phyloP scores from a whole-genome alignment of 2,329 filamentous ascomycete genomes.

The Sordariomycetes sp. region DNA sequence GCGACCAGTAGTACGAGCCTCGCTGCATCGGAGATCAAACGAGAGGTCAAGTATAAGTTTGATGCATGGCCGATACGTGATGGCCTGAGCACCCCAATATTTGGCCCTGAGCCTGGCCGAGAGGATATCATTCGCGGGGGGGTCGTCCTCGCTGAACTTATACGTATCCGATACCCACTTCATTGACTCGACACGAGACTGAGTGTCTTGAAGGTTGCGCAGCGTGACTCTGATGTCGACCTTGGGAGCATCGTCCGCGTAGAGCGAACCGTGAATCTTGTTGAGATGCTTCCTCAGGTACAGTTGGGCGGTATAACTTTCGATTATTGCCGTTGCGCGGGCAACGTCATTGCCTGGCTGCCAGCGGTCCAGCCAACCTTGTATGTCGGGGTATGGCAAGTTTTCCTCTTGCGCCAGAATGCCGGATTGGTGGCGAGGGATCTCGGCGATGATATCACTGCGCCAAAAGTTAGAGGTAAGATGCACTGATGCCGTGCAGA shows the following conservation, averaged over 20 bases:
- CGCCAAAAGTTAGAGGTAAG: neutral
- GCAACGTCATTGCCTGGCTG: conserved; percentile 13
- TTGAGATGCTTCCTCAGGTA: conserved; percentile 54
- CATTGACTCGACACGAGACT: conserved; percentile 15
- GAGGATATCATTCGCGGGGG: conserved; percentile 64
- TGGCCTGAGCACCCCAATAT: conserved; percentile 84
- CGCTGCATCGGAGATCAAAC: conserved; percentile 18
- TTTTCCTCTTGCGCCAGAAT: conserved; percentile 48
- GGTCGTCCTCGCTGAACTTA: conserved; percentile 51
- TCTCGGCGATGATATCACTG: conserved; percentile 83
- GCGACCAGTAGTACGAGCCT: conserved; percentile 20
- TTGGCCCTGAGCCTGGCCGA: conserved; percentile 78
- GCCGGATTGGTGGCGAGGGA: conserved; percentile 49
- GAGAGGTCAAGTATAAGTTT: conserved; percentile 39
- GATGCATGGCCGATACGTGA: conserved; percentile 72
- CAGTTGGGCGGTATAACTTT: conserved; percentile 50
- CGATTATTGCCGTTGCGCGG: conserved; percentile 33
- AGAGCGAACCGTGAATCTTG: conserved; percentile 43
- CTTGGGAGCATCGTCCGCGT: conserved; percentile 25
- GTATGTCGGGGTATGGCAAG: conserved; percentile 53
- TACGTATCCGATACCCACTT: conserved; percentile 35
- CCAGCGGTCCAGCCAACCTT: conserved; percentile 10
- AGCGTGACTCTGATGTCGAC: neutral
- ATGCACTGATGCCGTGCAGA: neutral
- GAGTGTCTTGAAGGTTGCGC: conserved; percentile 1